phyloP scores from a whole-genome alignment of 768 basidiomycete genomes.

The Daedaleopsis sinensis region DNA sequence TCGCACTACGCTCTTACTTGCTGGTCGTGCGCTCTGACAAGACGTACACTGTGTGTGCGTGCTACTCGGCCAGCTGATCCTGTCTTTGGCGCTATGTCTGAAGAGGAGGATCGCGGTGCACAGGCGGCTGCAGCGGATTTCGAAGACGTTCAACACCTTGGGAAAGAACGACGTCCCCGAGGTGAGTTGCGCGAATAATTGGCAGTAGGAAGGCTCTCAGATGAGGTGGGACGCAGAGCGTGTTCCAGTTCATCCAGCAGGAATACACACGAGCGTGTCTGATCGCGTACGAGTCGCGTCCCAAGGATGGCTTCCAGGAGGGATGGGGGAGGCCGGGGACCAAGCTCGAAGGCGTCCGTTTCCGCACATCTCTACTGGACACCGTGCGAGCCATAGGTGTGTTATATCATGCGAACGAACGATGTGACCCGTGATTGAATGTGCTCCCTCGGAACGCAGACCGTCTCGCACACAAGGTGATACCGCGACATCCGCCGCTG shows the following conservation, averaged over 20 bases:
- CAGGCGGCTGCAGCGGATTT: conserved; percentile 64
- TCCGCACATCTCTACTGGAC: conserved; percentile 69
- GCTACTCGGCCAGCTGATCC: conserved; percentile 41
- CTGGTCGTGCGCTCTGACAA: no score
- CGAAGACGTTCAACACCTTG: conserved; percentile 59
- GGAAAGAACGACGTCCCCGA: conserved; percentile 60
- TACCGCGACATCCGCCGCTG: conserved; percentile 69
- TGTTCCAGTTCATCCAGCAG: conserved; percentile 68
- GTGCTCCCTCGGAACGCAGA: conserved; percentile 42
- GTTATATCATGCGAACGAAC: conserved; percentile 24
- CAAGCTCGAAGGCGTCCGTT: conserved; percentile 60
- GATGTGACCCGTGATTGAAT: no score
- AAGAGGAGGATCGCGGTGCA: conserved; percentile 73
- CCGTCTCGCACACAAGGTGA: conserved; percentile 66
- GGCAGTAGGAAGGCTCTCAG: no score
- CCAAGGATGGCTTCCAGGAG: conserved; percentile 63
- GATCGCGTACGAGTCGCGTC: conserved; percentile 70
- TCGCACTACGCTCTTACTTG: conserved; percentile 6
- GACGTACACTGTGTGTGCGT: not conserved
- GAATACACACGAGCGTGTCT: conserved; percentile 79
- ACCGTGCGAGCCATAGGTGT: conserved; percentile 72
- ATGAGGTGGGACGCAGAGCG: conserved; percentile 43
- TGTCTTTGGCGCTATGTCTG: conserved; percentile 62
- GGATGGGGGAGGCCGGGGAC: conserved; percentile 80
- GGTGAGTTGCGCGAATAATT: conserved; percentile 37